These are phyloP conservation scores for Fusarium sp. DNA, from an alignment of 2,329 filamentous ascomycete species.

Conservation along the genomic window DNA sequence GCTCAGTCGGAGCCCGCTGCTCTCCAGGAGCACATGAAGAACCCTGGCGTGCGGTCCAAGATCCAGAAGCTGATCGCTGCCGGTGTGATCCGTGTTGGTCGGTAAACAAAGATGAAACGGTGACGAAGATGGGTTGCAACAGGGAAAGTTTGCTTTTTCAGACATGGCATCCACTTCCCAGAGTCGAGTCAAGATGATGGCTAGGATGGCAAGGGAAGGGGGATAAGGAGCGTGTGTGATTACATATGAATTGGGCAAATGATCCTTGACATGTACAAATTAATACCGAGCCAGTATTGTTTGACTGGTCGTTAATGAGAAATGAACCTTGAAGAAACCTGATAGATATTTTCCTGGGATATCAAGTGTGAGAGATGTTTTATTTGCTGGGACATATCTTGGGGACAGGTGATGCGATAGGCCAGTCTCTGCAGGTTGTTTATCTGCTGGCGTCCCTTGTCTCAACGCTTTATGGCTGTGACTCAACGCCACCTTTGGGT, in stretches of 20 bases:
- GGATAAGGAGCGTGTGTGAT: conserved; percentile 41
- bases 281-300: conserved; percentile 46
- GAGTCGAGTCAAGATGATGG: conserved; percentile 26
- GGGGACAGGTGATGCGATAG: not conserved
- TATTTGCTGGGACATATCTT: not conserved
- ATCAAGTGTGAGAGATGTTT: conserved; percentile 15
- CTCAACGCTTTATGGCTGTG: conserved; percentile 16
- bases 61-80: conserved; percentile 95
- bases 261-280: conserved; percentile 48
- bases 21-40: conserved; percentile 97
- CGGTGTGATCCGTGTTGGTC: conserved; percentile 86
- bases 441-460: conserved; percentile 6
- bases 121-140: conserved; percentile 22
- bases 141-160: conserved; percentile 33
- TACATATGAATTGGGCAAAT: conserved; percentile 35
- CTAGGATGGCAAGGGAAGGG: conserved; percentile 12
- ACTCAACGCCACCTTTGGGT: conserved; percentile 1
- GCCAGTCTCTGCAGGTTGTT: not conserved
- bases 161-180: conserved; percentile 31
- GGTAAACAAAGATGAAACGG: conserved; percentile 46
- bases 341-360: conserved; percentile 7
- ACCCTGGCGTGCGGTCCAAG: conserved; percentile 85
- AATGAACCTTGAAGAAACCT: conserved; percentile 47
- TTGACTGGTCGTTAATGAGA: conserved; percentile 50
- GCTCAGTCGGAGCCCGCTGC: conserved; percentile 93